These are phyloP conservation scores for Dovyalis caffra DNA, from an alignment of 345 rosid species.

Conservation along the genomic window DNA sequence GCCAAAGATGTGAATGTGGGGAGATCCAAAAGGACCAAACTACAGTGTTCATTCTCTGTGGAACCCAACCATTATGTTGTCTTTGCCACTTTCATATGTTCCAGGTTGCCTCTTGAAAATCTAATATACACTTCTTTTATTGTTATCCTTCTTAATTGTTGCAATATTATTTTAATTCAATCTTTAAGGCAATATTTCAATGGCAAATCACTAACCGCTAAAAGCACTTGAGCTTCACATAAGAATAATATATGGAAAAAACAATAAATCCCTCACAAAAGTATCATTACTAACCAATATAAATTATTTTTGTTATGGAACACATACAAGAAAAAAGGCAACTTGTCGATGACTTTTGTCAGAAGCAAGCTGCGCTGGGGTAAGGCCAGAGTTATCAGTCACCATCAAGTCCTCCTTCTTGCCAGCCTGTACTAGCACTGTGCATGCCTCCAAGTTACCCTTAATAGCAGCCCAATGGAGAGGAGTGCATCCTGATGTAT, in stretches of 20 bases:
- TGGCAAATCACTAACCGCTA: neutral
- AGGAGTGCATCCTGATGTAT: slow-evolving; percentile 83
- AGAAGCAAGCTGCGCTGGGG: slow-evolving; percentile 98
- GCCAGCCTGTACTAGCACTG: slow-evolving; percentile 96
- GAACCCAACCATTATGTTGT: neutral
- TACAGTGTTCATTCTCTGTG: neutral
- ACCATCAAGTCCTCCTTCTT: slow-evolving; percentile 88
- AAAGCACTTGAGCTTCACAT: neutral
- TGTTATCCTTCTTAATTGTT: neutral
- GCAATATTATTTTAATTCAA: neutral
- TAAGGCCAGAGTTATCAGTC: slow-evolving; percentile 88
- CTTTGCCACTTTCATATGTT: neutral
- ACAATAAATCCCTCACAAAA: slow-evolving; percentile 10
- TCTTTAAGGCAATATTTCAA: neutral
- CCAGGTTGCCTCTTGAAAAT: slow-evolving; percentile 1
- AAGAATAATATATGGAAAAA: slow-evolving; percentile 4
- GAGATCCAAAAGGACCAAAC: neutral
- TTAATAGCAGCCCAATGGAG: slow-evolving; percentile 98
- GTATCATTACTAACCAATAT: slow-evolving; percentile 28
- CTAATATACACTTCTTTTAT: neutral
- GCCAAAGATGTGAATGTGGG: neutral
- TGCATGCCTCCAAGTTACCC: slow-evolving; percentile 99
- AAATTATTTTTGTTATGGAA: slow-evolving; percentile 34
- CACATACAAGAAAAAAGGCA: slow-evolving; percentile 97
- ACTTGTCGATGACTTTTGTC: slow-evolving; percentile 98